A percentile compares a stretch with the other conserved stretches of the same genome.
phyloP scores from a whole-genome alignment of 2,329 filamentous ascomycete species.

The Neonectria magnoliae region DNA sequence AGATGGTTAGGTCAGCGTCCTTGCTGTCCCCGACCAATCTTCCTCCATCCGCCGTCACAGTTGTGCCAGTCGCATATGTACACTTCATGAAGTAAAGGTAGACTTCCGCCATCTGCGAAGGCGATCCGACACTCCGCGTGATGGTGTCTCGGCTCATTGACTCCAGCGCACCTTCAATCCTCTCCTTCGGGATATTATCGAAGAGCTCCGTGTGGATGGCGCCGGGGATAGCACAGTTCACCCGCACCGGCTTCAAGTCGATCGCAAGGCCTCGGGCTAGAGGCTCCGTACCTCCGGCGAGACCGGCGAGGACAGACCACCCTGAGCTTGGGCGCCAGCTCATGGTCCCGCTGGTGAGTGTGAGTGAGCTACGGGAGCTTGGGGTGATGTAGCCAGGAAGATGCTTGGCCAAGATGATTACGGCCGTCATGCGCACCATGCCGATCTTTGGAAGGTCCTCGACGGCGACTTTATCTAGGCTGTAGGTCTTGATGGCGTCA shows the following conservation, averaged over 20 bases:
- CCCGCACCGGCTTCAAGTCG: conserved; percentile 70
- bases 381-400: conserved; percentile 54
- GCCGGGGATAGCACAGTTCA: conserved; percentile 70
- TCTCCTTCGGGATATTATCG: conserved; percentile 29
- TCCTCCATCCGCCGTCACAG: conserved; percentile 42
- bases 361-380: conserved; percentile 59
- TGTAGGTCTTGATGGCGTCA: conserved; percentile 49
- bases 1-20: conserved; percentile 15
- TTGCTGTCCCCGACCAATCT: conserved; percentile 35
- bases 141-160: conserved; percentile 29
- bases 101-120: conserved; percentile 55
- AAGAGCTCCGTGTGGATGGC: conserved; percentile 58
- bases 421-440: conserved; percentile 61
- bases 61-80: conserved; percentile 48
- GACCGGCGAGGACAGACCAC: conserved; percentile 60
- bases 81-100: conserved; percentile 58
- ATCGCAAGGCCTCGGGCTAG: conserved; percentile 67
- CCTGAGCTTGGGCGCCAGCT: conserved; percentile 60
- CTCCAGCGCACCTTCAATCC: conserved; percentile 22
- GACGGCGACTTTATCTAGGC: conserved; percentile 54
- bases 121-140: conserved; percentile 41
- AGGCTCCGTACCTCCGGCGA: conserved; percentile 61
- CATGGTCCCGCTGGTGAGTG: conserved; percentile 64
- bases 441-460: conserved; percentile 52
- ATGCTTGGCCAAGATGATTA: conserved; percentile 63